Evolutionary conservation across 2,329 filamentous ascomycete species (phyloP).

Genomic region (Cladosporium phlei): DNA sequence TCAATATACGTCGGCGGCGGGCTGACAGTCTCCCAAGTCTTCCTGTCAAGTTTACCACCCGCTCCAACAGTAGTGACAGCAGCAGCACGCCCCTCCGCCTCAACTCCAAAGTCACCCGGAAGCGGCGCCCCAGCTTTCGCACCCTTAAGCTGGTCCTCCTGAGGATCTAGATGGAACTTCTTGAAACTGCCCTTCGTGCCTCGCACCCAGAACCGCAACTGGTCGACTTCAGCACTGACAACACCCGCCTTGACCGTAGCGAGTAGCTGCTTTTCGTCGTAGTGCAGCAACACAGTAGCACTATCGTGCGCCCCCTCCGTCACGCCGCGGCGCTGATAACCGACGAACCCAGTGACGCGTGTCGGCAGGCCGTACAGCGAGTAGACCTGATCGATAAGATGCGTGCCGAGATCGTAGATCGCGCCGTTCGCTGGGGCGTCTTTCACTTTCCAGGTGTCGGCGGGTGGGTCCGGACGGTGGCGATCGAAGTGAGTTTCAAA

Average conservation of each 20-base stretch:
- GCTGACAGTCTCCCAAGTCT: slow-evolving; percentile 54
- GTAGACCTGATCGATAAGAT: slow-evolving; percentile 71
- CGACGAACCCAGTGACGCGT: slow-evolving; percentile 62
- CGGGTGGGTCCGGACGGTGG: slow-evolving; percentile 53
- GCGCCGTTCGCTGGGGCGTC: slow-evolving; percentile 61
- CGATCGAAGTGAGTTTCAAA: slow-evolving; percentile 79
- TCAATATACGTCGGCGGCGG: slow-evolving; percentile 64
- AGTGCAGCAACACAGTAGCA: slow-evolving; percentile 62
- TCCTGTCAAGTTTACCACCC: slow-evolving; percentile 40
- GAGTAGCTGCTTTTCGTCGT: slow-evolving; percentile 53
- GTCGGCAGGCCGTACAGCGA: slow-evolving; percentile 65
- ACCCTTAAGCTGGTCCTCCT: slow-evolving; percentile 67
- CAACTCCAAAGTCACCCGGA: slow-evolving; percentile 61
- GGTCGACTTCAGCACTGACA: slow-evolving; percentile 62
- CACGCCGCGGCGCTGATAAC: slow-evolving; percentile 58
- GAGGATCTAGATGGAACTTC: slow-evolving; percentile 66
- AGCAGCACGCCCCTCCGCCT: slow-evolving; percentile 55
- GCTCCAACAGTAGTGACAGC: slow-evolving; percentile 51
- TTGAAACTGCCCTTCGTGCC: slow-evolving; percentile 70
- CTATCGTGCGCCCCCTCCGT: slow-evolving; percentile 50
- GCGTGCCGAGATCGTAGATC: slow-evolving; percentile 70
- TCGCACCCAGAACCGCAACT: slow-evolving; percentile 72
- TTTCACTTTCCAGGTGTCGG: slow-evolving; percentile 61
- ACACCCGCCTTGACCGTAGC: slow-evolving; percentile 66
- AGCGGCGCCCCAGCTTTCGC: slow-evolving; percentile 52